Evolutionary conservation across 1,284 basidiomycete genomes (phyloP).

Genomic region (Ustilago shanxiensis): DNA sequence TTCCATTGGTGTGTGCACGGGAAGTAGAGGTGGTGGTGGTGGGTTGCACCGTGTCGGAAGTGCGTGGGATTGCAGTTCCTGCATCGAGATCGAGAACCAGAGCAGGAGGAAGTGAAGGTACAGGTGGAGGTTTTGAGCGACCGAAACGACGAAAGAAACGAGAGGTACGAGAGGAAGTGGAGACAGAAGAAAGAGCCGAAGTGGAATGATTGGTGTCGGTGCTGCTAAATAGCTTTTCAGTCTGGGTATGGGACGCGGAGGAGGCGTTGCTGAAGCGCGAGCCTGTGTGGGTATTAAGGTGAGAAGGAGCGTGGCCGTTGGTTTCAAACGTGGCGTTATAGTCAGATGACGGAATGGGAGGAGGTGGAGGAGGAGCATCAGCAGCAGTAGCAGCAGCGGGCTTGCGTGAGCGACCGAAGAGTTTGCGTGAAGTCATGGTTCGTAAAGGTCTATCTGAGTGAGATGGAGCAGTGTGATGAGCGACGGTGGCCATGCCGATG

Average conservation of each 20-base stretch:
- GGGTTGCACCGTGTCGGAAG: not conserved
- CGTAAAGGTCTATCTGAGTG: not conserved
- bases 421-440: slow-evolving; percentile 29
- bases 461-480: not conserved
- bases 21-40: not conserved
- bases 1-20: not conserved
- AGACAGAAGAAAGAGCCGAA: slow-evolving; percentile 26
- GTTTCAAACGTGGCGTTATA: too few relatives aligned
- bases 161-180: slow-evolving; percentile 27
- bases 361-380: too few relatives aligned
- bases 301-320: not conserved
- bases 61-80: slow-evolving; percentile 22
- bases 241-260: not conserved
- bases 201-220: slow-evolving; percentile 30
- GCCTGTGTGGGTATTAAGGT: too few relatives aligned
- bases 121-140: slow-evolving; percentile 26
- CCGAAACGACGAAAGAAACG: slow-evolving; percentile 38
- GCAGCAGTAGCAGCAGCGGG: too few relatives aligned
- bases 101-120: slow-evolving; percentile 43
- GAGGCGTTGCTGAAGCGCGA: not conserved
- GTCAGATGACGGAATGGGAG: not conserved
- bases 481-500: slow-evolving; percentile 26
- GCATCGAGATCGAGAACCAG: slow-evolving; percentile 43
- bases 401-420: slow-evolving; percentile 41
- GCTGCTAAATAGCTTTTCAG: slow-evolving; percentile 21